Conservation (phyloP, 2,329 filamentous ascomycete genomes). For the Talaromyces sp. region DNA sequence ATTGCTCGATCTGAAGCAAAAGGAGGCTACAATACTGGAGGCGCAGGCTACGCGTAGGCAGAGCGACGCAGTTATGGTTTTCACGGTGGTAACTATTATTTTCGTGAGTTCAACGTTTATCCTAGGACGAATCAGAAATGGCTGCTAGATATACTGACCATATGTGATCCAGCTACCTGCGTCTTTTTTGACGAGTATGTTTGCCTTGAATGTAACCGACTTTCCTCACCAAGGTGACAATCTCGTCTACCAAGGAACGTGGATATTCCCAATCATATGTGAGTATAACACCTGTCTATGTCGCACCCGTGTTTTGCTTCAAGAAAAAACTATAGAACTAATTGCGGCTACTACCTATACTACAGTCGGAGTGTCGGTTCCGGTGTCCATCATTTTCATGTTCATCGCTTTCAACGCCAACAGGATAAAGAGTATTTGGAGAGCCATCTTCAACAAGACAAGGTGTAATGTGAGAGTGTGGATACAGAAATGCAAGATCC, state of each 20-base stretch:
- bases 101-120: constrained; percentile 3
- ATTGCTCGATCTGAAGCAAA: constrained; percentile 10
- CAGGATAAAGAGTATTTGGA: neutral
- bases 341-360: too few species aligned
- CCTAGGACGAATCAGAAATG: too few species aligned
- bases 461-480: too few species aligned
- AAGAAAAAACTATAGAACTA: neutral
- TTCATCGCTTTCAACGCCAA: neutral
- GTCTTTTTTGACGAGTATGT: constrained; percentile 8
- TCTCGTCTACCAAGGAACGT: neutral
- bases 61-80: constrained; percentile 4
- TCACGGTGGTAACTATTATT: neutral
- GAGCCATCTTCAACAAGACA: too few species aligned
- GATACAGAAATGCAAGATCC: neutral
- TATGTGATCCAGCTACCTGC: neutral
- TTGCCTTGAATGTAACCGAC: constrained; percentile 6
- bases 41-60: constrained; percentile 4
- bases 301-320: too few species aligned
- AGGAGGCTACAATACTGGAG: neutral
- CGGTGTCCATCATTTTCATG: neutral
- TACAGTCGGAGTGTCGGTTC: neutral
- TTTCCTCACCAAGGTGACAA: constrained; percentile 1
- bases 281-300: neutral
- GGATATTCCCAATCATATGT: constrained; percentile 14
- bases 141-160: neutral